These are phyloP conservation scores for Lumnitzera racemosa DNA, from an alignment of 345 rosid species.

Conservation along the genomic window DNA sequence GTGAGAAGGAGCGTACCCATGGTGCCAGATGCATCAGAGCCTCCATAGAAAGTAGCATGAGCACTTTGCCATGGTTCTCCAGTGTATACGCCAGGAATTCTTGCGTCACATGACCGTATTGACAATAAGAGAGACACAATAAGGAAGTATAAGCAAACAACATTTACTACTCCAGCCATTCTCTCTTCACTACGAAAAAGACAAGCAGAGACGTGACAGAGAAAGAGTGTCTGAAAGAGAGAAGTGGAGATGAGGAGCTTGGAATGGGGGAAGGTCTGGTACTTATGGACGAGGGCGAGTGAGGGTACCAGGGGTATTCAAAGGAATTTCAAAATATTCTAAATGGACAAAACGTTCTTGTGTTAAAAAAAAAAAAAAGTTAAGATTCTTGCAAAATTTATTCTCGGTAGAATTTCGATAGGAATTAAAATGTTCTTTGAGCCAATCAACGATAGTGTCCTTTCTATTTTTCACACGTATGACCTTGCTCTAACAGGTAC, in stretches of 20 bases:
- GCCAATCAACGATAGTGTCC: no score
- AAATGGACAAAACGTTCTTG: no score
- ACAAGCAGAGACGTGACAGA: background rate
- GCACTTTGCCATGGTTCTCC: slow-evolving; percentile 51
- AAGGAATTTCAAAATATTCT: no score
- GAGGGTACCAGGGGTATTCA: background rate
- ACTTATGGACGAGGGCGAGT: no score
- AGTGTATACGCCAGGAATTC: slow-evolving; percentile 39
- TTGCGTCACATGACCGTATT: slow-evolving; percentile 29
- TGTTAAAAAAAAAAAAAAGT: no score
- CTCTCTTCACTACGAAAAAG: background rate
- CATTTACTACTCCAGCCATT: slow-evolving; percentile 2
- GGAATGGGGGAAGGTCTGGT: slow-evolving; percentile 5
- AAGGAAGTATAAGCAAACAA: slow-evolving; percentile 5
- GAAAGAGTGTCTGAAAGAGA: background rate
- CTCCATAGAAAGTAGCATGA: slow-evolving; percentile 78
- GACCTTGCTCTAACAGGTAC: no score
- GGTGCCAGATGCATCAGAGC: slow-evolving; percentile 63
- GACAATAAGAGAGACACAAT: background rate
- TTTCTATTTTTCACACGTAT: no score
- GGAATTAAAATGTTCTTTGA: no score
- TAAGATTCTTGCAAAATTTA: no score
- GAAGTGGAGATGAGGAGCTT: background rate
- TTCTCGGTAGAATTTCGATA: no score
- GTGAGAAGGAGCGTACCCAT: slow-evolving; percentile 37